Evolutionary conservation across 176 grass and related monocot genomes (phyloP).

Genomic region (Triticum urartu): DNA sequence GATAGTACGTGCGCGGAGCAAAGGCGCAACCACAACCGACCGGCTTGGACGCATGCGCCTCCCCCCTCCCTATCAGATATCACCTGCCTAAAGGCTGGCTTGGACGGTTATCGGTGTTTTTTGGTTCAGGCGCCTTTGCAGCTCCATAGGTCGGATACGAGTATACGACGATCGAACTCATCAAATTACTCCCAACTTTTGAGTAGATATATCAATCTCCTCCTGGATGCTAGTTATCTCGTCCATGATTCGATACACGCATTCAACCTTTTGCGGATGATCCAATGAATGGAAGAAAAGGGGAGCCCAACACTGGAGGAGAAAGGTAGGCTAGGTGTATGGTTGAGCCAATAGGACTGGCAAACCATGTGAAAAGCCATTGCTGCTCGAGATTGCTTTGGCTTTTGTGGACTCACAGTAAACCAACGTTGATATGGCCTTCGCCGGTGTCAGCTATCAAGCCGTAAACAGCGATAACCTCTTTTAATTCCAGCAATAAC

Average conservation of each 20-base stretch:
- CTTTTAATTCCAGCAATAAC: background rate
- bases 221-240: background rate
- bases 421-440: background rate
- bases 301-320: background rate
- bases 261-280: background rate
- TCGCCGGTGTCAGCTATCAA: background rate
- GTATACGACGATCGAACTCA: background rate
- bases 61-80: background rate
- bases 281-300: background rate
- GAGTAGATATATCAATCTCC: background rate
- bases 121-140: background rate
- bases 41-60: background rate
- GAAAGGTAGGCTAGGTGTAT: constrained; percentile 6
- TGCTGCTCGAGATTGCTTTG: background rate
- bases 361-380: background rate
- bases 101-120: background rate
- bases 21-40: background rate
- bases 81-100: background rate
- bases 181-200: background rate
- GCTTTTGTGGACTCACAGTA: constrained; percentile 5
- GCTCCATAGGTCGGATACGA: background rate
- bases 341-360: background rate
- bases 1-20: background rate
- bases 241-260: background rate
- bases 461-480: background rate